Evolutionary conservation across 73 alveolate genomes (phyloP).

Genomic region (Paramecium tetraurelia): DNA sequence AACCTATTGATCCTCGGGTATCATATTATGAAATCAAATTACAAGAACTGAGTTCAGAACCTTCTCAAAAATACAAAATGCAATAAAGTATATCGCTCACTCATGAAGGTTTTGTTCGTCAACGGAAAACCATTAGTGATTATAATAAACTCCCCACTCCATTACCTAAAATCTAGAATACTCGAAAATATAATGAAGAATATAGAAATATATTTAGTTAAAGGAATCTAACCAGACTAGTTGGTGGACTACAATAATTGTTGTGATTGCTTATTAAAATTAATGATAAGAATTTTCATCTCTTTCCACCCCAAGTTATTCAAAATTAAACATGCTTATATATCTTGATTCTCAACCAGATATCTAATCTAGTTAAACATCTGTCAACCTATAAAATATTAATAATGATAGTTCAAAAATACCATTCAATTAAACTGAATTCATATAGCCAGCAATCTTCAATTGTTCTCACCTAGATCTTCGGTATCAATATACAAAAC

Average conservation of each 20-base stretch:
- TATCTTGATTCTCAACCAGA: not conserved
- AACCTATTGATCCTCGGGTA: not conserved
- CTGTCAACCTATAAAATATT: not conserved
- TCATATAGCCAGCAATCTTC: slow-evolving; percentile 23
- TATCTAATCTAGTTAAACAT: not conserved
- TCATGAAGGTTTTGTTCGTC: not conserved
- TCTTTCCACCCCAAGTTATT: not conserved
- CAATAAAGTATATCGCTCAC: not conserved
- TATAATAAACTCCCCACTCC: not conserved
- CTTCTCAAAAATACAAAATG: not conserved
- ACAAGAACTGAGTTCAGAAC: not conserved
- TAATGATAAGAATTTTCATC: slow-evolving; percentile 19
- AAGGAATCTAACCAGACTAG: not conserved
- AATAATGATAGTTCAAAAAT: slow-evolving; percentile 9
- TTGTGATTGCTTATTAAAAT: slow-evolving; percentile 12
- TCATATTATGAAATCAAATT: slow-evolving; percentile 3
- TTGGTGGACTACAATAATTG: not conserved
- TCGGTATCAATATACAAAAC: not conserved
- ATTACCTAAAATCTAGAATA: not conserved
- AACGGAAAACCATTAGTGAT: slow-evolving; percentile 12
- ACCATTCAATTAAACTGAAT: slow-evolving; percentile 26
- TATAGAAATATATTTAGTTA: not conserved
- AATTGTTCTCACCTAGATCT: not conserved
- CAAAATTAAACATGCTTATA: not conserved
- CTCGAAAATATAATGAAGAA: not conserved